These are phyloP conservation scores for Fusarium xyrophilum DNA, from an alignment of 2,329 filamentous ascomycete genomes.

Conservation along the genomic window DNA sequence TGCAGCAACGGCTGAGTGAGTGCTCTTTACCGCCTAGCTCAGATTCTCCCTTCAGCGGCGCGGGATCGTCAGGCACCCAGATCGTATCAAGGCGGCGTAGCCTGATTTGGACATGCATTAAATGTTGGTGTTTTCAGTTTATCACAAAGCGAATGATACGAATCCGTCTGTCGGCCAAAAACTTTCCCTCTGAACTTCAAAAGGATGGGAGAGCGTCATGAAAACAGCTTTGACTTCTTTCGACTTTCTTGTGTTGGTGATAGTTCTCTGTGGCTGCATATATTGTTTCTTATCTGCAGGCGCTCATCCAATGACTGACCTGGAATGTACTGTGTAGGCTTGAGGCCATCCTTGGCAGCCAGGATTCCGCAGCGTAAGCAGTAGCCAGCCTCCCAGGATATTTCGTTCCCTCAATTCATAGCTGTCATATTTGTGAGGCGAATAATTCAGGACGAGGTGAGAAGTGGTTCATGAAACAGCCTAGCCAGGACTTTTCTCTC, in stretches of 20 bases:
- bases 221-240: too few relatives aligned
- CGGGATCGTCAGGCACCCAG: not conserved
- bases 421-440: too few relatives aligned
- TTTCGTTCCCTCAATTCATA: too few relatives aligned
- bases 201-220: too few relatives aligned
- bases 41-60: not conserved
- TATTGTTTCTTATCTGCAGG: not conserved
- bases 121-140: not conserved
- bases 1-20: not conserved
- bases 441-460: too few relatives aligned
- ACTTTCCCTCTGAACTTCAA: too few relatives aligned
- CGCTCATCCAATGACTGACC: not conserved
- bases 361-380: not conserved
- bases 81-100: accelerated
- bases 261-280: not conserved
- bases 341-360: not conserved
- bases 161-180: too few relatives aligned
- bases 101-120: not conserved
- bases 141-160: accelerated
- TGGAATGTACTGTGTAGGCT: accelerated
- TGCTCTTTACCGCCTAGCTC: not conserved
- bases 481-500: too few relatives aligned
- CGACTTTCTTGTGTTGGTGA: not conserved
- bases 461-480: too few relatives aligned
- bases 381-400: too few relatives aligned